Evolutionary conservation across 1,284 basidiomycete genomes (phyloP).

Genomic region (Rhodotorula glutinis): DNA sequence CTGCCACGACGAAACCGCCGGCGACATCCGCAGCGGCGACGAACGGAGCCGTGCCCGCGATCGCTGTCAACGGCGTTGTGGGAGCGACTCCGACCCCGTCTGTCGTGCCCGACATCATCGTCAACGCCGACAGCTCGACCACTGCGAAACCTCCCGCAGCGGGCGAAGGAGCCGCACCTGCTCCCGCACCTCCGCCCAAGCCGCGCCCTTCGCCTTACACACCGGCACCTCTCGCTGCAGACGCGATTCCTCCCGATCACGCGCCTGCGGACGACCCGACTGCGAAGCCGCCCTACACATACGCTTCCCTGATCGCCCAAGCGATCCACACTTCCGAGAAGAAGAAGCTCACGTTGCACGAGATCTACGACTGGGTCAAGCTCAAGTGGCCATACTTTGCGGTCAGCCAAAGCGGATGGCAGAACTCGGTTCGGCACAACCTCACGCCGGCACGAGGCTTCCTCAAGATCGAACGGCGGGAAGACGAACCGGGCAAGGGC

Average conservation of each 20-base stretch:
- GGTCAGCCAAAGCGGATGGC: constrained; percentile 37
- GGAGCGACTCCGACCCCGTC: background rate
- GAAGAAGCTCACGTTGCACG: constrained; percentile 35
- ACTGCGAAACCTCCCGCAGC: background rate
- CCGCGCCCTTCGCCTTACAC: constrained; percentile 27
- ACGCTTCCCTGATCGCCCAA: constrained; percentile 43
- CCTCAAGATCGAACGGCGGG: constrained; percentile 32
- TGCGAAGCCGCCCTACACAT: constrained; percentile 43
- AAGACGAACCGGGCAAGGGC: constrained; percentile 31
- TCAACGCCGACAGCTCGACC: background rate
- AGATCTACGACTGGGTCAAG: constrained; percentile 41
- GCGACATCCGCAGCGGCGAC: too few species aligned
- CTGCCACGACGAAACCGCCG: background rate
- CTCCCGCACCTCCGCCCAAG: constrained; percentile 2
- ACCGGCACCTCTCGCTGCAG: constrained; percentile 22
- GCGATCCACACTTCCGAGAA: constrained; percentile 27
- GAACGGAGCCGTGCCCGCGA: too few species aligned
- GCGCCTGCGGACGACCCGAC: constrained; percentile 24
- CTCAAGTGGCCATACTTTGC: constrained; percentile 41
- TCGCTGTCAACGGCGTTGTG: too few species aligned
- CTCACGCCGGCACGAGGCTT: constrained; percentile 41
- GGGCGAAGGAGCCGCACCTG: too few species aligned
- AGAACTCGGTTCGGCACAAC: constrained; percentile 43
- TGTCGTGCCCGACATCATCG: background rate
- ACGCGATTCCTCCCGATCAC: constrained; percentile 2